phyloP scores from a whole-genome alignment of 225 moss, liverwort and hornwort species.

The Physcomitrium patens region DNA sequence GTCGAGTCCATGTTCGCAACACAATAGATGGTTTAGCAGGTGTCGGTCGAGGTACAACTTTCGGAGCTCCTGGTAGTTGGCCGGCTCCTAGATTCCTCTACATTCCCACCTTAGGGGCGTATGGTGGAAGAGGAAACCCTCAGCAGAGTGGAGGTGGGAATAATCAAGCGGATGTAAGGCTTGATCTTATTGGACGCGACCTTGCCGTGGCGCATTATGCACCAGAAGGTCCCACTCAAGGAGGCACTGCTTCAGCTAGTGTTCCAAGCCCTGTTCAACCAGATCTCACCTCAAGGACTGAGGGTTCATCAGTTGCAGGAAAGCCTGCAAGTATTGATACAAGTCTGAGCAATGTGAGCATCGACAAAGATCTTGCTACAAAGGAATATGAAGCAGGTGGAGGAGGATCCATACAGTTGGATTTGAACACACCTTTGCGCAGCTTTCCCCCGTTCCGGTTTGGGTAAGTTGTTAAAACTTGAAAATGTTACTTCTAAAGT shows the following conservation, averaged over 20 bases:
- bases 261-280: slow-evolving; percentile 26
- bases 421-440: slow-evolving; percentile 51
- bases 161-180: slow-evolving; percentile 35
- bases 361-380: slow-evolving; percentile 29
- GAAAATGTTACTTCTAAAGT: not conserved
- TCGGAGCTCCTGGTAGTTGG: slow-evolving; percentile 55
- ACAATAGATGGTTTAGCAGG: slow-evolving; percentile 60
- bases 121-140: slow-evolving; percentile 45
- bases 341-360: slow-evolving; percentile 35
- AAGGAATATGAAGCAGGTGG: slow-evolving; percentile 48
- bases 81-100: slow-evolving; percentile 59
- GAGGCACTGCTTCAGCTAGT: slow-evolving; percentile 34
- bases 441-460: slow-evolving; percentile 59
- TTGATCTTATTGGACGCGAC: slow-evolving; percentile 40
- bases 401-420: slow-evolving; percentile 50
- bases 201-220: slow-evolving; percentile 42
- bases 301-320: slow-evolving; percentile 26
- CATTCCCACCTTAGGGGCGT: slow-evolving; percentile 54
- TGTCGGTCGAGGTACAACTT: slow-evolving; percentile 55
- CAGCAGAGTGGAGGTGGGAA: slow-evolving; percentile 47
- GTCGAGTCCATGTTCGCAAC: slow-evolving; percentile 50
- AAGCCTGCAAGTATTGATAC: slow-evolving; percentile 39
- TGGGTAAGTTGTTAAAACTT: slow-evolving; percentile 37
- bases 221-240: slow-evolving; percentile 45
- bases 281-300: slow-evolving; percentile 28